Conservation (phyloP, 2,329 filamentous ascomycete genomes). For the Claviceps monticola region DNA sequence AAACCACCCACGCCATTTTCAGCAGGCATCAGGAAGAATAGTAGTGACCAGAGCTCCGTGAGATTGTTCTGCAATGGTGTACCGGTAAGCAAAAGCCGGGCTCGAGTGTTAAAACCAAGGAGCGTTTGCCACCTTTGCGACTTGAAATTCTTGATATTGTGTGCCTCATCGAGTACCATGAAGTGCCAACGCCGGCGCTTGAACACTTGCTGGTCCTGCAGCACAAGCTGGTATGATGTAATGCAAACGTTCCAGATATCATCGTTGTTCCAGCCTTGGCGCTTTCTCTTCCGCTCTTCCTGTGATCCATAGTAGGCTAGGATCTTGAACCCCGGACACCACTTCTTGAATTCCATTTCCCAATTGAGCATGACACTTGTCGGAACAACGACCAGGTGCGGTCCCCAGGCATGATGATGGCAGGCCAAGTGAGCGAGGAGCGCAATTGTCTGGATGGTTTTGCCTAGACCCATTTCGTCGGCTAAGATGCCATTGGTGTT, state of each 20-base stretch:
- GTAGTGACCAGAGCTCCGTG: slow-evolving; percentile 88
- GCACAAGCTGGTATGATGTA: slow-evolving; percentile 90
- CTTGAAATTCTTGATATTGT: slow-evolving; percentile 99
- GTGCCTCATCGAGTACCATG: slow-evolving; percentile 93
- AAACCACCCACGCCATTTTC: slow-evolving; percentile 80
- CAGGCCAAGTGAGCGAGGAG: slow-evolving; percentile 86
- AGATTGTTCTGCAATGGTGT: slow-evolving; percentile 95
- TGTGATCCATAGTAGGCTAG: slow-evolving; percentile 91
- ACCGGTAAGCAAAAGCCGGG: slow-evolving; percentile 77
- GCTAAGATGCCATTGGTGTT: slow-evolving; percentile 92
- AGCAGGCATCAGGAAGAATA: slow-evolving; percentile 93
- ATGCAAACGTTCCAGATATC: slow-evolving; percentile 96
- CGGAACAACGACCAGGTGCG: slow-evolving; percentile 88
- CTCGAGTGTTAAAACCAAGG: slow-evolving; percentile 81
- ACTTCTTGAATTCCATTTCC: slow-evolving; percentile 99
- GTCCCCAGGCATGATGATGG: slow-evolving; percentile 83
- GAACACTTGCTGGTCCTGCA: slow-evolving; percentile 89
- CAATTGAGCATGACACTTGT: slow-evolving; percentile 98
- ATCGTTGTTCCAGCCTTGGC: slow-evolving; percentile 84
- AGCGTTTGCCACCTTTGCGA: slow-evolving; percentile 94
- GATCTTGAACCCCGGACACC: slow-evolving; percentile 95
- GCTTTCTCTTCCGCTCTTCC: slow-evolving; percentile 82
- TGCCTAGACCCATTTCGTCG: slow-evolving; percentile 96
- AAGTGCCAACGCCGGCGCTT: slow-evolving; percentile 92
- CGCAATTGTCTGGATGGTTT: slow-evolving; percentile 96